Conservation (phyloP, 805 yeast genomes). For the Naumovozyma dairenensis region DNA sequence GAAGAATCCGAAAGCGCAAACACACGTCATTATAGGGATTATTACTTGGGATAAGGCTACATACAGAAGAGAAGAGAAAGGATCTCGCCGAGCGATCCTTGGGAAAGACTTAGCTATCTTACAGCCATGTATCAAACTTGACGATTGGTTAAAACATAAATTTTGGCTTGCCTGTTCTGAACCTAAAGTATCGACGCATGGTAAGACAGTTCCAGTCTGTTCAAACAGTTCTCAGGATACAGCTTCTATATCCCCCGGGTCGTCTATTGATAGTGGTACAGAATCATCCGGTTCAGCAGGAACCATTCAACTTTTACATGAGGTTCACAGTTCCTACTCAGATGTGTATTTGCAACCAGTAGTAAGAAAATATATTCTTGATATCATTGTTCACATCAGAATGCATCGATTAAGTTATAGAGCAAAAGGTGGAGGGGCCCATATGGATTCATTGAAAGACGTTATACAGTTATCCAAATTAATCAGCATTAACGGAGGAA, state of each 20-base stretch:
- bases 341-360: conserved; percentile 6
- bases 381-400: conserved; percentile 45
- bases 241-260: not conserved
- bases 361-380: conserved; percentile 41
- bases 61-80: not conserved
- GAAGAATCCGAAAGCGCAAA: not conserved
- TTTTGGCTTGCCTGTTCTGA: conserved; percentile 26
- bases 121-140: conserved; percentile 6
- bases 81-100: not conserved
- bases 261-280: not conserved
- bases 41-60: conserved; percentile 4
- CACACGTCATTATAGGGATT: conserved; percentile 9
- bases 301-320: not conserved
- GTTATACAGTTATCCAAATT: conserved; percentile 33
- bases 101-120: not conserved
- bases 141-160: conserved; percentile 34
- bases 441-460: conserved; percentile 39
- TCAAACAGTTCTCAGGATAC: not conserved
- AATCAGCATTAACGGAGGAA: conserved; percentile 32
- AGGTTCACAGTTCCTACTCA: not conserved
- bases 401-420: conserved; percentile 42
- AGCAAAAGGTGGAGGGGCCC: conserved; percentile 38
- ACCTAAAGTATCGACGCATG: conserved; percentile 3
- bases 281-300: not conserved
- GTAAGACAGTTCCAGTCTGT: not conserved